phyloP scores from a whole-genome alignment of 352 stramenopile species.

The Pythium aphanidermatum region DNA sequence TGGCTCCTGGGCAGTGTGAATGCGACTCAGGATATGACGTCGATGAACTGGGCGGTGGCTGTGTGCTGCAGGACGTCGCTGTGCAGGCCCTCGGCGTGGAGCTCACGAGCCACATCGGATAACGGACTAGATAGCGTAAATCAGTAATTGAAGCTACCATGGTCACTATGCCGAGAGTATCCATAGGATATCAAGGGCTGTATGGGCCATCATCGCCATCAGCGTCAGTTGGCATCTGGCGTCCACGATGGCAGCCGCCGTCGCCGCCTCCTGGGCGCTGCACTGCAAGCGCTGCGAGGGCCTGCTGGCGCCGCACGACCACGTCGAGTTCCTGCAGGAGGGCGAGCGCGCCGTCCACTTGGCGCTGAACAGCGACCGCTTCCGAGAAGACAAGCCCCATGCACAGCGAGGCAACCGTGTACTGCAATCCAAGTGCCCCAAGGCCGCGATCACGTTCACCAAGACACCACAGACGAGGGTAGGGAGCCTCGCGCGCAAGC shows the following conservation, averaged over 20 bases:
- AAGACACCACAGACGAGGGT: conserved; percentile 33
- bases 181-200: no score
- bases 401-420: no score
- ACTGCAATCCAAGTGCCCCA: conserved; percentile 5
- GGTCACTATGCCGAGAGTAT: no score
- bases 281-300: conserved; percentile 15
- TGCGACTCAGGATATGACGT: conserved; percentile 34
- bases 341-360: conserved; percentile 45
- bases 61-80: conserved; percentile 22
- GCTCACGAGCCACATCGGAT: no score
- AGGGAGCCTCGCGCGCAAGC: conserved; percentile 30
- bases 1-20: conserved; percentile 32
- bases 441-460: conserved; percentile 19
- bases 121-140: no score
- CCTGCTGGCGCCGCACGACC: conserved; percentile 12
- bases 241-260: background rate
- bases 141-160: no score
- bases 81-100: background rate
- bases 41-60: conserved; percentile 20
- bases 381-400: conserved; percentile 17
- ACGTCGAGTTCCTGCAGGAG: conserved; percentile 45
- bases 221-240: no score
- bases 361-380: conserved; percentile 28
- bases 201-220: no score
- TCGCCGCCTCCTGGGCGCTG: conserved; percentile 18